Evolutionary conservation across 164 flowering plant species (phyloP).

Genomic region (Liquidambar formosana): DNA sequence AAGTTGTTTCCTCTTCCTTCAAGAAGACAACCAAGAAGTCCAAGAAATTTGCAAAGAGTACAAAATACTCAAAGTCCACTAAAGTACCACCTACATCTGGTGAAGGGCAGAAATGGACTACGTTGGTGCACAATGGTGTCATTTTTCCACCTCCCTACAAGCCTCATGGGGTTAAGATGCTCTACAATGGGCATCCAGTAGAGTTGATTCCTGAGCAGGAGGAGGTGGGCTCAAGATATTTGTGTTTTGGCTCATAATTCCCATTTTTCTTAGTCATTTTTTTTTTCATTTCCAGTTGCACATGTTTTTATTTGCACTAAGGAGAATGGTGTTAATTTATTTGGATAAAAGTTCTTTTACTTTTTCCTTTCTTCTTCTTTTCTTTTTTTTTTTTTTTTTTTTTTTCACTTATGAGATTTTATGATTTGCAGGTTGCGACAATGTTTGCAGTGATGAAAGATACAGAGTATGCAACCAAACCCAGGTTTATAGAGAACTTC

Average conservation of each 20-base stretch:
- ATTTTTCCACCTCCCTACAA: slow-evolving; percentile 94
- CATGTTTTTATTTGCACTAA: no score
- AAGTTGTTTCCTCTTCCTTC: slow-evolving; percentile 45
- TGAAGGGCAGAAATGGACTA: slow-evolving; percentile 95
- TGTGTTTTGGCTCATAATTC: not conserved
- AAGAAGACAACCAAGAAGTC: slow-evolving; percentile 53
- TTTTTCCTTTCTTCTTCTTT: no score
- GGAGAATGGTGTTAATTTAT: no score
- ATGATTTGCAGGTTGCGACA: slow-evolving; percentile 81
- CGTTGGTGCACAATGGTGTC: slow-evolving; percentile 91
- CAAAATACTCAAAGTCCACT: slow-evolving; percentile 67
- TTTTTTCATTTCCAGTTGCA: no score
- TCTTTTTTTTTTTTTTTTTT: no score
- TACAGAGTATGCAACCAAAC: slow-evolving; percentile 77
- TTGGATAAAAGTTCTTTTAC: no score
- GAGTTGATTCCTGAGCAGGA: slow-evolving; percentile 91
- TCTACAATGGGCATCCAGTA: slow-evolving; percentile 79
- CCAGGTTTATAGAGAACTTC: slow-evolving; percentile 71
- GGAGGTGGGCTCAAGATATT: slow-evolving; percentile 52
- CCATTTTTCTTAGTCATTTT: no score
- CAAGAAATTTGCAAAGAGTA: slow-evolving; percentile 49
- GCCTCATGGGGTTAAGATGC: slow-evolving; percentile 92
- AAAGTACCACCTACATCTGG: slow-evolving; percentile 73
- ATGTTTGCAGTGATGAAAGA: slow-evolving; percentile 98
- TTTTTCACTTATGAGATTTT: no score